These are phyloP conservation scores for Suaeda aralocaspica DNA, from an alignment of 148 eudicot species.

Conservation along the genomic window DNA sequence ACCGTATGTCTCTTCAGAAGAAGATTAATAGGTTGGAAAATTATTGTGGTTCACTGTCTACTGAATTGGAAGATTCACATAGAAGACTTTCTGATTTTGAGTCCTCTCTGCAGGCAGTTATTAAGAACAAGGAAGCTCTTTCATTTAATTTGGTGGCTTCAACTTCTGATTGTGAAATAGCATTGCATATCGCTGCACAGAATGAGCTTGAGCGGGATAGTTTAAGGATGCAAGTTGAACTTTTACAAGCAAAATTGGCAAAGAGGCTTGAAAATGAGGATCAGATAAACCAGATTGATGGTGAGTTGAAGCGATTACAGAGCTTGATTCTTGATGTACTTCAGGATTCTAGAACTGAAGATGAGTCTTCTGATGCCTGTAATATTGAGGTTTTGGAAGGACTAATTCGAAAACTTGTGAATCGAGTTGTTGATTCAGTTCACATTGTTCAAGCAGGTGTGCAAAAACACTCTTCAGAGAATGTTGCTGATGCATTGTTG, in stretches of 20 bases:
- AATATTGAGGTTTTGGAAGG: constrained; percentile 47
- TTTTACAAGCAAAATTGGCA: constrained; percentile 40
- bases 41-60: constrained; percentile 40
- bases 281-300: constrained; percentile 40
- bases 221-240: constrained; percentile 43
- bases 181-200: constrained; percentile 37
- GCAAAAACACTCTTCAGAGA: constrained; percentile 12
- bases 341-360: constrained; percentile 45
- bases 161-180: constrained; percentile 44
- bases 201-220: constrained; percentile 40
- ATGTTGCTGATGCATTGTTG: constrained; percentile 13
- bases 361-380: constrained; percentile 33
- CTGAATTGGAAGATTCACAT: constrained; percentile 61
- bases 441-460: constrained; percentile 12
- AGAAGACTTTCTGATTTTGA: constrained; percentile 58
- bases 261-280: constrained; percentile 43
- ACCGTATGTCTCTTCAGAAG: constrained; percentile 60
- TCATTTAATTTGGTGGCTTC: constrained; percentile 43
- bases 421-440: constrained; percentile 25
- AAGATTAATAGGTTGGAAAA: constrained; percentile 53
- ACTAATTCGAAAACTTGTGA: constrained; percentile 48
- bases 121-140: constrained; percentile 37
- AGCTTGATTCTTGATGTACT: constrained; percentile 46
- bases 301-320: constrained; percentile 55
- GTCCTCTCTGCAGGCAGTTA: constrained; percentile 39